Evolutionary conservation across 768 basidiomycete genomes (phyloP).

Genomic region (Pholiota conissans): DNA sequence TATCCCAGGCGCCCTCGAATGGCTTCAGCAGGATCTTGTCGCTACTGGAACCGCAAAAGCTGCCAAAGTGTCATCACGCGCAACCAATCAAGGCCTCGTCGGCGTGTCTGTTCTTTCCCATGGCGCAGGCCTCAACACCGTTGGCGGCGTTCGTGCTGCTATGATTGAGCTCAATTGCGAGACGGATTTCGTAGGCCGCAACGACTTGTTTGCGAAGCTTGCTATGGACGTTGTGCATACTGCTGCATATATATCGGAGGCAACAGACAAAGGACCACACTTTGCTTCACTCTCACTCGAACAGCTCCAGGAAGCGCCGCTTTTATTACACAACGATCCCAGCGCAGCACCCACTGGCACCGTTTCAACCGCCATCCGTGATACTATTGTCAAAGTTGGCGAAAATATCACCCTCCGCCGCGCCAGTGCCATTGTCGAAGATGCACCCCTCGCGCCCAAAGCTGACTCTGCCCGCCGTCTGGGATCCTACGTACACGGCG

Average conservation of each 20-base stretch:
- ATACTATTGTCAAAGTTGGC: conserved; percentile 73
- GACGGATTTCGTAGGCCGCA: conserved; percentile 93
- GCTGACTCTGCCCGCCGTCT: conserved; percentile 41
- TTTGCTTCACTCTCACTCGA: conserved; percentile 56
- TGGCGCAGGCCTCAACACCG: conserved; percentile 43
- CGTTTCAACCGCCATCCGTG: conserved; percentile 63
- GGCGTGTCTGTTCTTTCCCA: conserved; percentile 73
- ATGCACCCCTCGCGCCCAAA: conserved; percentile 32
- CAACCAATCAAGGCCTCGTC: conserved; percentile 77
- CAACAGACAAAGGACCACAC: conserved; percentile 24
- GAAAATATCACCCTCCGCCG: conserved; percentile 76
- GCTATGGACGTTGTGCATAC: conserved; percentile 83
- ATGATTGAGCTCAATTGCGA: conserved; percentile 96
- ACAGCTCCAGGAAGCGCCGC: conserved; percentile 57
- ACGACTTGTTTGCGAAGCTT: conserved; percentile 76
- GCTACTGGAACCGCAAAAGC: conserved; percentile 76
- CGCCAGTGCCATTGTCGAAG: conserved; percentile 45
- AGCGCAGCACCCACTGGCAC: conserved; percentile 35
- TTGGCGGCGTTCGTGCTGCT: conserved; percentile 65
- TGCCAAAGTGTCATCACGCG: conserved; percentile 77
- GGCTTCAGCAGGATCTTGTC: conserved; percentile 77
- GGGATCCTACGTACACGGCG: conserved; percentile 66
- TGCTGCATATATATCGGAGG: conserved; percentile 67
- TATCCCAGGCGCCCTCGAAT: conserved; percentile 69
- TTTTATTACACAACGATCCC: conserved; percentile 48